Base-by-base conservation (phyloP, 108 stramenopile genomes). In the Licmophora abbreviata region DNA sequence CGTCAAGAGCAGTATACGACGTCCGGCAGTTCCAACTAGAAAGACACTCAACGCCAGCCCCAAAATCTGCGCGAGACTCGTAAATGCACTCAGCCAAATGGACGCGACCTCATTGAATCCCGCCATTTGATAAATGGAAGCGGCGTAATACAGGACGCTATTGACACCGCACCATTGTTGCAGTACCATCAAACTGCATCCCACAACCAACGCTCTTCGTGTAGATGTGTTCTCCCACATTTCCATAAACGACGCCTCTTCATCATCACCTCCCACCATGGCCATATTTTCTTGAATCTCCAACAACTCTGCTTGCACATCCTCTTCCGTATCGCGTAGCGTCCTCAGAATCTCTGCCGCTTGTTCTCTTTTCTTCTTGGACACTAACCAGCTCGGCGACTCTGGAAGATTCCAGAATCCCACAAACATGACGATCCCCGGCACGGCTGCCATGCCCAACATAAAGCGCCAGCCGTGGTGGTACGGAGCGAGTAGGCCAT, bases 91-190 rank as follows among this genome's bases (percentile, higher is more conserved):
- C 28, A 61, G 29, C 60, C 60, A 61, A n/a, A 61, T 61, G 9
- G 29, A 18, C 10, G 51, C 53, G 8, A 9, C 50, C 48, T 50
- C 44, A n/a, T 60, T 40, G 35, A 80, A 79, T 2, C 78, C 78
- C 10, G 67, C 59, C 63, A 80, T 71, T 37, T 61, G 47, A 35
- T 76, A 73, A 24, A 78, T 73, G 10, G 51, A 51, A 7, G 76
- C 63, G 1, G 71, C 67, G 66, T 78, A 81, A 51, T 72, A 72
- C n/a, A 81, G 74, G 32, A 81, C 78, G 11, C 76, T 80, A 57
- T 83, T 83, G 42, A 83, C 76, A 20, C 82, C 82, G 25, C 62
- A 31, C 24, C 75, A 44, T 56, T 74, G 73, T 51, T 82, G 74
- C 29, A 79, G 48, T 24, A 58, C 37, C 68, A 72, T 70, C 23